Percentiles rank a stretch among this genome's conserved stretches.
Conservation (phyloP, 805 yeast species). For the Saccharomycopsis olivae region DNA sequence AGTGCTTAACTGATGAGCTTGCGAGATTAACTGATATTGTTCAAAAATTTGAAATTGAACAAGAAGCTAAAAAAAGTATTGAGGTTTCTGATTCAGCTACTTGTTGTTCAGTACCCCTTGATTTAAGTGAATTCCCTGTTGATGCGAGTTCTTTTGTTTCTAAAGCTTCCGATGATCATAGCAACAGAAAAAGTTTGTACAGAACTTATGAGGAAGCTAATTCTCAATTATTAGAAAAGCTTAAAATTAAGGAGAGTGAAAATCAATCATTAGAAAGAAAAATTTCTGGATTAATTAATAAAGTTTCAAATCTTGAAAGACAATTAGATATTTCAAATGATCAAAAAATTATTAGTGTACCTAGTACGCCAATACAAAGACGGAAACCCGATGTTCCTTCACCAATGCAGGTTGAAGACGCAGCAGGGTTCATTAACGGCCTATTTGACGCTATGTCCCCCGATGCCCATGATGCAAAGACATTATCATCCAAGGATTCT, state of each 20-base stretch:
- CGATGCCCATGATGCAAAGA: no score
- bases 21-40: no score
- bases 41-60: no score
- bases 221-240: slow-evolving; percentile 15
- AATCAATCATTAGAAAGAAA: slow-evolving; percentile 9
- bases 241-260: slow-evolving; percentile 16
- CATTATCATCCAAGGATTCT: slow-evolving; percentile 1
- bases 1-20: not conserved
- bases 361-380: no score
- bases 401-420: no score
- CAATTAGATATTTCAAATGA: not conserved
- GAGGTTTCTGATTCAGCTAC: no score
- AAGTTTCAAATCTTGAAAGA: not conserved
- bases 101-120: no score
- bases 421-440: slow-evolving; percentile 11
- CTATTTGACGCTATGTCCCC: slow-evolving; percentile 15
- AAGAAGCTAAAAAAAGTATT: no score
- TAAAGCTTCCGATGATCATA: not conserved
- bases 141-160: not conserved
- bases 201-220: slow-evolving; percentile 14
- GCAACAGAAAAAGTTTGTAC: slow-evolving; percentile 1
- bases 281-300: slow-evolving; percentile 2
- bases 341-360: no score
- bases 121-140: no score
- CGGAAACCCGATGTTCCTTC: no score